phyloP scores from a whole-genome alignment of 768 basidiomycete genomes.

The Mycena chlorophos region DNA sequence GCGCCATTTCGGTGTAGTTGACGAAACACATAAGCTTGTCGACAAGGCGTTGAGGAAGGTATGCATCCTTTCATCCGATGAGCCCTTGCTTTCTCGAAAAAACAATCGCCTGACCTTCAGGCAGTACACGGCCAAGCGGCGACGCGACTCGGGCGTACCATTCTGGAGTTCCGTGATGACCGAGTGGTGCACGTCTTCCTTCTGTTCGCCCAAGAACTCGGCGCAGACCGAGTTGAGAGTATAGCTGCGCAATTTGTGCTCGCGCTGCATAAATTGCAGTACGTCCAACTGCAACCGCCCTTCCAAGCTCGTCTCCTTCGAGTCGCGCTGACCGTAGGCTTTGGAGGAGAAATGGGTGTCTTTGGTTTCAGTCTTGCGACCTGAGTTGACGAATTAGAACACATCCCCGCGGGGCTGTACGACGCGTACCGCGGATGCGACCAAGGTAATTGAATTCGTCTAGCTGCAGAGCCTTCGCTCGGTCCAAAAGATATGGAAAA shows the following conservation, averaged over 20 bases:
- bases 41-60: constrained; percentile 91
- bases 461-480: constrained; percentile 80
- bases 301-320: constrained; percentile 88
- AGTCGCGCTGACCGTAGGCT: constrained; percentile 95
- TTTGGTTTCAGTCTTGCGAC: constrained; percentile 74
- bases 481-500: constrained; percentile 92
- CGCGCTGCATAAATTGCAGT: constrained; percentile 97
- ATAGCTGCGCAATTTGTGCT: constrained; percentile 95
- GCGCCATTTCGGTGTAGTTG: constrained; percentile 98
- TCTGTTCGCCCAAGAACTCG: constrained; percentile 97
- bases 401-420: background rate
- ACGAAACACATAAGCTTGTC: constrained; percentile 99
- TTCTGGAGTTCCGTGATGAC: constrained; percentile 98
- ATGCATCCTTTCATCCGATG: constrained; percentile 75
- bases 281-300: constrained; percentile 95
- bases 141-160: constrained; percentile 88
- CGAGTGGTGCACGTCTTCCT: constrained; percentile 98
- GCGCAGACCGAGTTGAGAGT: constrained; percentile 98
- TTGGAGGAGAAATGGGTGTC: constrained; percentile 98
- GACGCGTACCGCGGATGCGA: constrained; percentile 62
- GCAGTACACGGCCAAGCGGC: constrained; percentile 95
- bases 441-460: constrained; percentile 73
- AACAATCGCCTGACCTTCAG: constrained; percentile 68
- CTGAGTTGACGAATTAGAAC: constrained; percentile 44
- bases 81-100: background rate